phyloP scores from a whole-genome alignment of 371 early-diverging fungal species.

The Cladochytrium tenue region DNA sequence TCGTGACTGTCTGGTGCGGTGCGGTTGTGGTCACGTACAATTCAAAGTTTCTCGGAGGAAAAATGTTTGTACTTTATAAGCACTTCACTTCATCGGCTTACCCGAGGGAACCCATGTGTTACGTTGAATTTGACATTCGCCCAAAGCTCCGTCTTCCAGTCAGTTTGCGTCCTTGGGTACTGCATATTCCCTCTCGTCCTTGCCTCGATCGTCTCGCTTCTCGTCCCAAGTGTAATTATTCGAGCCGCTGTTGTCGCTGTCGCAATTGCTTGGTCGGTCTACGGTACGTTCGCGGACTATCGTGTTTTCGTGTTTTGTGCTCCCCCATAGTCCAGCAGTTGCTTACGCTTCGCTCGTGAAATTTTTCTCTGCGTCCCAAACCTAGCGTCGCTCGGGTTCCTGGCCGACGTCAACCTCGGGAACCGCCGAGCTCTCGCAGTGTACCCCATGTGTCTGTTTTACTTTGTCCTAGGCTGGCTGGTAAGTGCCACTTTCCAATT shows the following conservation, averaged over 20 bases:
- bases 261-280: slow-evolving; percentile 83
- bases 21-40: slow-evolving; percentile 91
- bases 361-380: slow-evolving; percentile 1
- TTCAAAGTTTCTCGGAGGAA: slow-evolving; percentile 87
- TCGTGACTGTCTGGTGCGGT: slow-evolving; percentile 89
- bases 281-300: slow-evolving; percentile 49
- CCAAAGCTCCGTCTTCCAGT: slow-evolving; percentile 85
- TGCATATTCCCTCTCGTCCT: slow-evolving; percentile 90
- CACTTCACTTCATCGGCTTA: not conserved
- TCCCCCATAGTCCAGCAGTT: not conserved
- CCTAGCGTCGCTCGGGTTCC: slow-evolving; percentile 84
- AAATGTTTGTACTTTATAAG: no score
- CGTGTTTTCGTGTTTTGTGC: not conserved
- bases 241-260: slow-evolving; percentile 68
- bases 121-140: not conserved
- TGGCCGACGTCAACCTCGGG: slow-evolving; percentile 77
- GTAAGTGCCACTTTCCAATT: slow-evolving; percentile 21
- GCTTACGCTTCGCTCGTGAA: not conserved
- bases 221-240: slow-evolving; percentile 67
- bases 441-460: slow-evolving; percentile 90
- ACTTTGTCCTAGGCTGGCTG: slow-evolving; percentile 90
- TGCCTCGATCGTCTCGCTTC: slow-evolving; percentile 69
- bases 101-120: not conserved
- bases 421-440: slow-evolving; percentile 83
- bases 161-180: slow-evolving; percentile 93